Base-by-base conservation (phyloP, 768 basidiomycete genomes). In the Fomitopsis serialis region DNA sequence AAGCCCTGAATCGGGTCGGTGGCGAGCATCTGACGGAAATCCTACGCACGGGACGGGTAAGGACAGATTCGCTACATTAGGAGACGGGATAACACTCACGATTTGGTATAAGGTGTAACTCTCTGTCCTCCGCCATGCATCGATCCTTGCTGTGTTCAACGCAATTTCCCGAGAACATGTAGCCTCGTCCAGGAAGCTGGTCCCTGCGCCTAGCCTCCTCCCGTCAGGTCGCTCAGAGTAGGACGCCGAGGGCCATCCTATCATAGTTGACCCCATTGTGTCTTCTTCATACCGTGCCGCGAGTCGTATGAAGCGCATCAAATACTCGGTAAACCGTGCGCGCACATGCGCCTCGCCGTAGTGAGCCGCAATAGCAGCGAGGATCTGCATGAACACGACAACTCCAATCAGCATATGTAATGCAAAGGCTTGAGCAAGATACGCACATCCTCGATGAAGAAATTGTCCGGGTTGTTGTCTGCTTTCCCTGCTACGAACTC, bases 391-490 rank as follows among this genome's bases (percentile, higher is more conserved):
- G 23, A 10, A n/a, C 42, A 25, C 25, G 44, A 22, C 9, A 23
- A 6, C 25, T 6, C n/a, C n/a, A n/a, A n/a, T 15, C 22, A 25
- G 21, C 9, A 45, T 17, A 42, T 5, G 29, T 6, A 3, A 12
- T 21, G 32, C 7, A 37, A 23, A 51, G 10, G 59, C 29, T 25
- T 24, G 10, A 27, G 54, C 40, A 51, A 36, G 50, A 25, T 32
- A 78, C 91, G 66, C 62, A 96, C 95, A 62, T 98, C 96, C 48
- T 98, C 95, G 58, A 98, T 90, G 70, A 98, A 98, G 15, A 87
- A 58, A 62, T 85, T 90, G 60, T 98, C 95, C 7, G 80, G 88
- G 58, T 97, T 93, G 6, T 81, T 73, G 58, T 88, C 85, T 17
- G 75, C 62, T 54, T 81, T 88, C 45, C 75, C 63, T 19, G 37